These are phyloP conservation scores for Oryza rufipogon DNA, from an alignment of 176 grass and related monocot species.

Conservation along the genomic window DNA sequence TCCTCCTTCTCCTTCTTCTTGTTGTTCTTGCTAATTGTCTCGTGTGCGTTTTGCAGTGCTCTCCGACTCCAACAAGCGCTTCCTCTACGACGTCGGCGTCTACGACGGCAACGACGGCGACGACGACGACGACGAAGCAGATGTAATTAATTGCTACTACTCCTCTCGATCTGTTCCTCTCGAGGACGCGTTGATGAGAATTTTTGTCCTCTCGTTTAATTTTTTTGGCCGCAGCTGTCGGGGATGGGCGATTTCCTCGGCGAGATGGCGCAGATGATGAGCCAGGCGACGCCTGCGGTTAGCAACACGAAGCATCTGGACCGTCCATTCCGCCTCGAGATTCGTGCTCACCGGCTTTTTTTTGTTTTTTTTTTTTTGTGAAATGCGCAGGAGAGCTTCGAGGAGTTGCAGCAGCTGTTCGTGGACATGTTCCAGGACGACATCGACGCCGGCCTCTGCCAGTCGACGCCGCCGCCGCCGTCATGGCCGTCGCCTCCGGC, in stretches of 20 bases:
- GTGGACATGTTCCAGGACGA: slow-evolving; percentile 78
- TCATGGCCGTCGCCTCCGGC: background rate
- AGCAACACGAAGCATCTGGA: background rate
- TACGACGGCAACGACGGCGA: slow-evolving; percentile 52
- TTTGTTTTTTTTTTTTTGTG: too few species aligned
- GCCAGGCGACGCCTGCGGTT: slow-evolving; percentile 63
- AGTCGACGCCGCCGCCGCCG: too few species aligned
- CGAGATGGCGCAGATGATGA: slow-evolving; percentile 91
- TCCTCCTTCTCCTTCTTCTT: too few species aligned
- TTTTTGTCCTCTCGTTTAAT: background rate
- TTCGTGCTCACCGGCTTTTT: background rate
- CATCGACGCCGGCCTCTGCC: slow-evolving; percentile 26
- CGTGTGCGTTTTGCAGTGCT: slow-evolving; percentile 52
- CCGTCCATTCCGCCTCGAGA: background rate
- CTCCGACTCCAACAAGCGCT: slow-evolving; percentile 84
- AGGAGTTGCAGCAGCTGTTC: slow-evolving; percentile 84
- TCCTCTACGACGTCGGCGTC: slow-evolving; percentile 86
- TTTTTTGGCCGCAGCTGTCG: slow-evolving; percentile 14
- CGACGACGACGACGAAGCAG: slow-evolving; percentile 45
- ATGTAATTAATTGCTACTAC: slow-evolving; percentile 5
- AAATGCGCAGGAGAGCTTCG: slow-evolving; percentile 51
- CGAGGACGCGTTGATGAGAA: background rate
- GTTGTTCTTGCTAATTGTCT: background rate
- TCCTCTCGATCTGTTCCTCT: background rate
- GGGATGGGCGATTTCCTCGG: slow-evolving; percentile 78